Percentiles rank a stretch among this genome's conserved stretches.
Conservation (phyloP, 2,329 filamentous ascomycete genomes). For the Aspergillus ruber region DNA sequence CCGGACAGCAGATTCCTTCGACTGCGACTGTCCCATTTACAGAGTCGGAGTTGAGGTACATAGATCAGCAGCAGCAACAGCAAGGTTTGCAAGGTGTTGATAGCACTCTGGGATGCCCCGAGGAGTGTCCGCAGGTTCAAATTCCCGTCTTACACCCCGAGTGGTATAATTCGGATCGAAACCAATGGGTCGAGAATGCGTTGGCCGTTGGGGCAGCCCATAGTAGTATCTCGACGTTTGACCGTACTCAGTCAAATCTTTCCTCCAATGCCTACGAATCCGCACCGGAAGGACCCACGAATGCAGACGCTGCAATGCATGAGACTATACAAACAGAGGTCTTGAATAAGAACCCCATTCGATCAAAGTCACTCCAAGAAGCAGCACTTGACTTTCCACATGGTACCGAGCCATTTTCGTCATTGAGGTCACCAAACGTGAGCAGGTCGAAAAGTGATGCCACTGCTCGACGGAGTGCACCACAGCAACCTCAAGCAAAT, state of each 20-base stretch:
- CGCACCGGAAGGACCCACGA: constrained; percentile 5
- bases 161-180: too few relatives aligned
- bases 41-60: background rate
- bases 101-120: too few relatives aligned
- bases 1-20: constrained; percentile 6
- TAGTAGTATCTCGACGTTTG: constrained; percentile 2
- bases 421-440: constrained; percentile 20
- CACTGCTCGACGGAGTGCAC: constrained; percentile 4
- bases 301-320: background rate
- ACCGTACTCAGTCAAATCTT: constrained; percentile 5
- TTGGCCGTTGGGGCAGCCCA: background rate
- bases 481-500: constrained; percentile 6
- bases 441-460: constrained; percentile 19
- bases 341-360: constrained; percentile 10
- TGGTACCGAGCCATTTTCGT: constrained; percentile 37
- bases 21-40: constrained; percentile 5
- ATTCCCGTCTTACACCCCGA: too few relatives aligned
- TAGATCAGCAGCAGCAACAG: background rate
- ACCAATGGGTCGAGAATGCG: too few relatives aligned
- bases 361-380: constrained; percentile 22
- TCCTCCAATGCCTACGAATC: constrained; percentile 22
- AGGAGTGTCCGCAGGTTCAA: too few relatives aligned
- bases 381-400: constrained; percentile 26
- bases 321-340: constrained; percentile 4
- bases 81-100: background rate